These are phyloP conservation scores for Cutaneotrichosporon arboriforme DNA, from an alignment of 1,284 basidiomycete genomes.

Conservation along the genomic window DNA sequence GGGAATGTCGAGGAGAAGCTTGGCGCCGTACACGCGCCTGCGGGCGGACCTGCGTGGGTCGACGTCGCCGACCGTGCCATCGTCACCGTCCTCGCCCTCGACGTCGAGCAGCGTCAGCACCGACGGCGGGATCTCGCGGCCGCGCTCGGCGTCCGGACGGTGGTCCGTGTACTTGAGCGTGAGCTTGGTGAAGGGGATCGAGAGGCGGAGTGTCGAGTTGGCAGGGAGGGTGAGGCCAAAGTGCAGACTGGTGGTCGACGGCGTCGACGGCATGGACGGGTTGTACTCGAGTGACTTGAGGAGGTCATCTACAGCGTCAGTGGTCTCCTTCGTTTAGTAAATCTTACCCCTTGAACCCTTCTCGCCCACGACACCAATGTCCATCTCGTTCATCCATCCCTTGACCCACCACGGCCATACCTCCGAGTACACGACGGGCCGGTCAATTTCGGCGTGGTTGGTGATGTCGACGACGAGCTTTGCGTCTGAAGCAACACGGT, in stretches of 20 bases:
- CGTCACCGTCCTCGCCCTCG: constrained; percentile 18
- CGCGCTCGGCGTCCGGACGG: constrained; percentile 88
- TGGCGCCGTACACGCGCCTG: constrained; percentile 66
- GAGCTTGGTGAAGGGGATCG: constrained; percentile 71
- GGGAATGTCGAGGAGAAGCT: constrained; percentile 80
- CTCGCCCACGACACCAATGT: constrained; percentile 44
- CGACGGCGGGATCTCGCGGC: constrained; percentile 84
- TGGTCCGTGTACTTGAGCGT: constrained; percentile 94
- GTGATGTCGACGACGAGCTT: constrained; percentile 63
- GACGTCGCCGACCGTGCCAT: neutral
- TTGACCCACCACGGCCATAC: constrained; percentile 90
- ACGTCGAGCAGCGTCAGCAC: constrained; percentile 53
- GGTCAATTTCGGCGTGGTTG: constrained; percentile 57
- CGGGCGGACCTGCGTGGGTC: constrained; percentile 18
- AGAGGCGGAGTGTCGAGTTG: constrained; percentile 58
- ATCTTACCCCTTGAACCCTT: constrained; percentile 9
- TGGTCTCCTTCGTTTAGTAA: neutral
- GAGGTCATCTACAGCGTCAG: constrained; percentile 53
- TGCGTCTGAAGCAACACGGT: constrained; percentile 70
- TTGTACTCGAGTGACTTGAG: constrained; percentile 61
- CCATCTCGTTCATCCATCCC: constrained; percentile 78
- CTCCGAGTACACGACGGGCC: constrained; percentile 73
- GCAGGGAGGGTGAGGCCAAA: constrained; percentile 65
- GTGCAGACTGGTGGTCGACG: constrained; percentile 68
- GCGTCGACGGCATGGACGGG: constrained; percentile 60